phyloP scores from a whole-genome alignment of 495 filamentous ascomycete genomes.

The Lasiosphaeria hispida region DNA sequence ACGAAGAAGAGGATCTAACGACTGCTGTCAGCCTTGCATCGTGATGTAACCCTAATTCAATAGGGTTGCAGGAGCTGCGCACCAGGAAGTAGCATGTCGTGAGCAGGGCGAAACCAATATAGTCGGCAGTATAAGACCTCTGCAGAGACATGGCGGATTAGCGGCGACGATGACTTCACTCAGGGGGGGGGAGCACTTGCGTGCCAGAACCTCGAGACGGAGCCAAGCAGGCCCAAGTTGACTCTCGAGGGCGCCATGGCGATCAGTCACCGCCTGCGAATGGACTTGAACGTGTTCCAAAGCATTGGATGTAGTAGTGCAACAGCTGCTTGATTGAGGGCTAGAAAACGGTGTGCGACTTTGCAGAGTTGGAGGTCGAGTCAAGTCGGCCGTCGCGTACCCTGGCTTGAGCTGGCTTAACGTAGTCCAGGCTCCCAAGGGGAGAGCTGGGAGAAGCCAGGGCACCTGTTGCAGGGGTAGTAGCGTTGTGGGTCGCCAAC shows the following conservation, averaged over 20 bases:
- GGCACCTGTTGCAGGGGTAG: too few species aligned
- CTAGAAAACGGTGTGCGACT: not conserved
- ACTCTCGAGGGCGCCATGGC: constrained; percentile 37
- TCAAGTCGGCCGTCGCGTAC: not conserved
- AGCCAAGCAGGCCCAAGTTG: constrained; percentile 32
- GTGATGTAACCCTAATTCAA: not conserved
- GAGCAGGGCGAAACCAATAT: constrained; percentile 72
- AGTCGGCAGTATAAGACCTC: constrained; percentile 85
- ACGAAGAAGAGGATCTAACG: constrained; percentile 66
- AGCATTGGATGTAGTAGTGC: constrained; percentile 20
- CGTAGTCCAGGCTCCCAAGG: too few species aligned
- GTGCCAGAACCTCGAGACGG: constrained; percentile 51
- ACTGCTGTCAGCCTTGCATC: constrained; percentile 6
- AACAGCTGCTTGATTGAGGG: not conserved
- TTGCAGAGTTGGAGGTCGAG: not conserved
- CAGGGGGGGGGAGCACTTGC: constrained; percentile 21
- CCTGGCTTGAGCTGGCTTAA: not conserved
- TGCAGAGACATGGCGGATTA: constrained; percentile 26
- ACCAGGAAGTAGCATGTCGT: constrained; percentile 65
- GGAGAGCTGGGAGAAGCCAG: too few species aligned
- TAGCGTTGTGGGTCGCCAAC: too few species aligned
- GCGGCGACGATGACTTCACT: not conserved
- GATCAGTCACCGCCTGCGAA: constrained; percentile 45
- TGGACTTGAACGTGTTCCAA: constrained; percentile 32
- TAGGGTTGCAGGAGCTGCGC: constrained; percentile 18